These are phyloP conservation scores for Quercus robur DNA, from an alignment of 306 rosid genomes.

Conservation along the genomic window DNA sequence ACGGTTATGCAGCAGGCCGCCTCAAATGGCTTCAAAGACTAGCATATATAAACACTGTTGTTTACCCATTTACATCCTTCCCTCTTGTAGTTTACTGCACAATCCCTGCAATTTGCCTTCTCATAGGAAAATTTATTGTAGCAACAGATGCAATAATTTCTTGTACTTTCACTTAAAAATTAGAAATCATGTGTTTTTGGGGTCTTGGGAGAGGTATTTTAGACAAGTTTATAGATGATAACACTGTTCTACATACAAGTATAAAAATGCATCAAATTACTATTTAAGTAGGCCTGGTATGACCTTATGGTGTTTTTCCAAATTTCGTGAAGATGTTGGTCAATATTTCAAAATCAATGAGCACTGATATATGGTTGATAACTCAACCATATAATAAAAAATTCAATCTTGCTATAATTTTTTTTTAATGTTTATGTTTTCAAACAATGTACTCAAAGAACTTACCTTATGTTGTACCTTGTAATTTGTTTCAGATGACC, in stretches of 20 bases:
- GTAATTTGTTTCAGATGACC: constrained; percentile 63
- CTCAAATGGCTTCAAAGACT: constrained; percentile 82
- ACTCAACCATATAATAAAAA: too few species aligned
- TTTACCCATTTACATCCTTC: constrained; percentile 91
- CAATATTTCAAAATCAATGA: too few species aligned
- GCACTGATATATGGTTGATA: too few species aligned
- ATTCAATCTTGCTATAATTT: too few species aligned
- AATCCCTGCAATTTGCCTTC: constrained; percentile 93
- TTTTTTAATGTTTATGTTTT: too few species aligned
- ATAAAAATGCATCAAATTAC: too few species aligned
- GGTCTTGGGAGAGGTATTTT: not conserved
- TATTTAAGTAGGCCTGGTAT: too few species aligned
- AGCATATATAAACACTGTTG: constrained; percentile 95
- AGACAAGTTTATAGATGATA: too few species aligned
- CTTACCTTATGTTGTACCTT: not conserved
- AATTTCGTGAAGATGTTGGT: too few species aligned
- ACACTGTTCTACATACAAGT: too few species aligned
- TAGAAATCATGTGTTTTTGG: not conserved
- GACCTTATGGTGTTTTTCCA: too few species aligned
- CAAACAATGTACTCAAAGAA: not conserved
- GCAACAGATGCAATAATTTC: constrained; percentile 63
- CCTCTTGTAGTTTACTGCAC: constrained; percentile 88
- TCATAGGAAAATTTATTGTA: constrained; percentile 90
- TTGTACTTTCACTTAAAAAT: not conserved
- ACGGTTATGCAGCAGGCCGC: constrained; percentile 91